Evolutionary conservation across 2,329 filamentous ascomycete species (phyloP), one percentile per base, ranked within the genome.

Genomic region (Teratosphaeriaceae sp.): DNA sequence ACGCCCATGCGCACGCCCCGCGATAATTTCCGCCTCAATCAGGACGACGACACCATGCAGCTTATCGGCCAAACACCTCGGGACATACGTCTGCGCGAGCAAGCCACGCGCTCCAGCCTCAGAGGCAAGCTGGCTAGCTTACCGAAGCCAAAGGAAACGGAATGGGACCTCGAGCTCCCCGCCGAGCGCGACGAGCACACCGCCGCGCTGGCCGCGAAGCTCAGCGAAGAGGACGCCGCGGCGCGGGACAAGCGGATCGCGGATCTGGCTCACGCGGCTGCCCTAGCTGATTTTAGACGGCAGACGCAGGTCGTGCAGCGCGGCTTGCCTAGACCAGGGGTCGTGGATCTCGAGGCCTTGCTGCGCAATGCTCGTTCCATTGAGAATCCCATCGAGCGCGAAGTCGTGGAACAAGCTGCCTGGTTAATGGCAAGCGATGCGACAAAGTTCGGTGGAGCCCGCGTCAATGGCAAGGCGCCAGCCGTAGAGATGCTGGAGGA

Each of bases 301-400:
- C 82, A 92, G 56, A 94, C 86, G 1, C 88, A 94, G 59, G 89
- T 94, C n/a, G 81, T 96, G 65, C 90, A 97, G 66, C 81, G 77
- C 53, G 79, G 78, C 3, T 71, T 98, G 11, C 92, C 92, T 6
- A 78, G 90, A 34, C 88, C 92, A 1, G 73, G 75, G 1, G 67
- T 75, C 2, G 72, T 97, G 12, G 83, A 97, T 61, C 65, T 92
- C 18, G 71, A 81, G 39, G 72, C 73, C 1, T 68, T 97, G 51
- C 61, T 88, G 40, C 75, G 79, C 49, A 73, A 72, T 23, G 84
- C 84, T 0, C 73, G 76, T 2, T 65, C 73, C 11, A 66, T 83
- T 3, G 59, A 72, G 2, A 80, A 89, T 55, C 76, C 81, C 0
- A 74, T 82, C n/a, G 73, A 84, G 55, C 72, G 75, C 11, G 69